Evolutionary conservation across 345 rosid species (phyloP).

Genomic region (Microthlaspi erraticum): DNA sequence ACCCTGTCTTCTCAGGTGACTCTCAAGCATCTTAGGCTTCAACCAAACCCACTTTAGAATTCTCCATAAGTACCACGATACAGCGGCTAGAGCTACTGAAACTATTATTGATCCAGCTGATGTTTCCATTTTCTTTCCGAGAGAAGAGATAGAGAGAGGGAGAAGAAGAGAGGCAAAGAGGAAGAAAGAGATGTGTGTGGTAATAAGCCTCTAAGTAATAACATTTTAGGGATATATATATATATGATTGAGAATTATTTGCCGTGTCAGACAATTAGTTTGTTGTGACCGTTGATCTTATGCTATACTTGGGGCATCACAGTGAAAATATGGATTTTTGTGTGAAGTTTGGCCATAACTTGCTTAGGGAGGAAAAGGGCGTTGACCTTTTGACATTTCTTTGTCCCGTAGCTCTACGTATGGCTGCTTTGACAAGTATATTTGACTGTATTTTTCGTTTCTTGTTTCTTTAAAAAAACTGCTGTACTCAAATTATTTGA

Average conservation of each 20-base stretch:
- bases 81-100: constrained; percentile 23
- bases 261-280: too few relatives aligned
- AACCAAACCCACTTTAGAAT: constrained; percentile 48
- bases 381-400: constrained; percentile 2
- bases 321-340: constrained; percentile 5
- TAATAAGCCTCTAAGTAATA: too few relatives aligned
- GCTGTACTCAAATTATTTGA: neutral
- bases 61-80: constrained; percentile 43
- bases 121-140: constrained; percentile 14
- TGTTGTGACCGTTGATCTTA: neutral
- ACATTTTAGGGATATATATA: neutral
- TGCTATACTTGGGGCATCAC: neutral
- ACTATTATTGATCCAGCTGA: constrained; percentile 18
- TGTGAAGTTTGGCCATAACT: constrained; percentile 7
- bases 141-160: neutral
- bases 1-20: constrained; percentile 44
- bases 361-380: neutral
- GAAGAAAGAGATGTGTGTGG: neutral
- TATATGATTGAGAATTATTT: neutral
- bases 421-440: too few relatives aligned
- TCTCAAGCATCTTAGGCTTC: constrained; percentile 47
- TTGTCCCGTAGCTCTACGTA: neutral
- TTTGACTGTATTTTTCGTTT: neutral
- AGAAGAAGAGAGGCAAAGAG: too few relatives aligned
- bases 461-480: neutral